Evolutionary conservation across 2,329 filamentous ascomycete species (phyloP).

Genomic region (Grosmannia huntii): DNA sequence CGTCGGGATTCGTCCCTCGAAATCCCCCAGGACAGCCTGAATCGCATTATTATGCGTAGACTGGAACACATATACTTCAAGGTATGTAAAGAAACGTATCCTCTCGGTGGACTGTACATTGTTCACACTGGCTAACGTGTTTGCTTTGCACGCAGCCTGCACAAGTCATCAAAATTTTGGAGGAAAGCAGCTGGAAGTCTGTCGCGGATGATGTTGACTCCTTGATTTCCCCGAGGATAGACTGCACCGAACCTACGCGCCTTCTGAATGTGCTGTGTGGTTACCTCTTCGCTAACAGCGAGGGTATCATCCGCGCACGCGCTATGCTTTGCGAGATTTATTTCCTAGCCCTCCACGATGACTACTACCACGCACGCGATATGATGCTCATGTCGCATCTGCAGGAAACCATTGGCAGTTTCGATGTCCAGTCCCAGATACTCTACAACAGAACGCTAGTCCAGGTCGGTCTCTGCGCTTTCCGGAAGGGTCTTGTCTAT

Average conservation of each 20-base stretch:
- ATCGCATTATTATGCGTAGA: conserved; percentile 85
- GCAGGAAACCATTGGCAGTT: conserved; percentile 92
- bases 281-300: conserved; percentile 88
- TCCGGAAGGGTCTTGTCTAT: conserved; percentile 92
- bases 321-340: conserved; percentile 99
- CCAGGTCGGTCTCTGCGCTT: conserved; percentile 94
- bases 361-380: conserved; percentile 95
- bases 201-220: conserved; percentile 62
- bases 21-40: conserved; percentile 72
- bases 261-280: conserved; percentile 83
- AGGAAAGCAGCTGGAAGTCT: conserved; percentile 85
- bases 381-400: conserved; percentile 99
- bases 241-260: conserved; percentile 53
- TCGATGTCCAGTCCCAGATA: conserved; percentile 94
- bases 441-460: conserved; percentile 97
- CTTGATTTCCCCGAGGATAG: conserved; percentile 60
- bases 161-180: conserved; percentile 83
- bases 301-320: conserved; percentile 88
- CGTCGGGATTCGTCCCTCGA: conserved; percentile 58
- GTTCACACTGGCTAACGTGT: neutral
- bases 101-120: neutral
- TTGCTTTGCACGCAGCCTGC: conserved; percentile 44
- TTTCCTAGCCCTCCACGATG: conserved; percentile 91
- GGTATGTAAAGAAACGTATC: conserved; percentile 28
- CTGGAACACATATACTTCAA: conserved; percentile 99